These are phyloP conservation scores for Citrus trifoliata DNA, from an alignment of 345 rosid genomes.

Conservation along the genomic window DNA sequence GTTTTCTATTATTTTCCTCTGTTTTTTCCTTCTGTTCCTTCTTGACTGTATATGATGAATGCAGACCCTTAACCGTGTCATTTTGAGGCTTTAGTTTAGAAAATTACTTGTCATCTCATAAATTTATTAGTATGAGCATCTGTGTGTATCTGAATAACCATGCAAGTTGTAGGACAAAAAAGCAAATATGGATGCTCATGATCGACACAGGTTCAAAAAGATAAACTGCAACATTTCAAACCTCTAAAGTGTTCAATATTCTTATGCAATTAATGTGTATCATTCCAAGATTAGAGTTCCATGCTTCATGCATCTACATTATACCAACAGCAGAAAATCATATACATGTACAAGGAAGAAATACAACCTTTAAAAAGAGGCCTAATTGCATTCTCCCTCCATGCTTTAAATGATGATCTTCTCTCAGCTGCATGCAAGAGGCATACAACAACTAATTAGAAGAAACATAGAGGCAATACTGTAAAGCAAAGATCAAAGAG, in stretches of 20 bases:
- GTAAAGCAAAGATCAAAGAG: neutral
- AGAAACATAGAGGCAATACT: neutral
- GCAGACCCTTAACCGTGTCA: neutral
- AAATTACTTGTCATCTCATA: neutral
- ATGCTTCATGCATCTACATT: neutral
- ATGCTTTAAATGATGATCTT: conserved; percentile 94
- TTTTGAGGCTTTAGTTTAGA: neutral
- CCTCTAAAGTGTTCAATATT: neutral
- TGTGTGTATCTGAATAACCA: neutral
- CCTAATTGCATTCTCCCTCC: conserved; percentile 99
- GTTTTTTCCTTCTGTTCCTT: neutral
- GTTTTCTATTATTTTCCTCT: neutral
- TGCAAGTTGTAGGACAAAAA: neutral
- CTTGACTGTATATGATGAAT: neutral
- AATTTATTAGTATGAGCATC: neutral
- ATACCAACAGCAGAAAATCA: neutral
- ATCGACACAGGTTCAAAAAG: neutral
- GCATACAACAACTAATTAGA: conserved; percentile 3
- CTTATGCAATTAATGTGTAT: neutral
- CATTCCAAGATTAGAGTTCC: neutral
- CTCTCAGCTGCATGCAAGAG: conserved; percentile 57
- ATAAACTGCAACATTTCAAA: neutral
- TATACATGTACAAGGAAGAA: conserved; percentile 2
- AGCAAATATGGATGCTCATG: no score
- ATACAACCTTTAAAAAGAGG: conserved; percentile 79